phyloP scores from a whole-genome alignment of 441 rosid species.

The Metrosideros polymorpha region DNA sequence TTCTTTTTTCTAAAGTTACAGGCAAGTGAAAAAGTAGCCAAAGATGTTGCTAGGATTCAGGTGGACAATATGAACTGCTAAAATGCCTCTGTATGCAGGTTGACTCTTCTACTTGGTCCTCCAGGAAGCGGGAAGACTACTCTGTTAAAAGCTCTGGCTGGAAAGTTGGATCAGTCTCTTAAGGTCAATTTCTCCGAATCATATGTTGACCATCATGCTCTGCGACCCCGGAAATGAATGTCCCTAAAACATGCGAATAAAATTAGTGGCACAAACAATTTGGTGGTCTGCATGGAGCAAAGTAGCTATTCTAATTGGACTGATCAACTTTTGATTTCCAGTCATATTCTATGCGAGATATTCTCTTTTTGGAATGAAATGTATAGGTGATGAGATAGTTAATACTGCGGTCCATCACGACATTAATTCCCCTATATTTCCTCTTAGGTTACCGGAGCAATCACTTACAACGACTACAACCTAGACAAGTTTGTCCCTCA shows the following conservation, averaged over 20 bases:
- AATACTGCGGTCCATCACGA: neutral
- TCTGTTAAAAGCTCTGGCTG: conserved; percentile 1
- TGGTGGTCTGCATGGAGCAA: neutral
- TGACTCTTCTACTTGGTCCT: conserved; percentile 7
- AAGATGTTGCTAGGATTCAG: neutral
- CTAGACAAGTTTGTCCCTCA: neutral
- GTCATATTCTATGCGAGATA: neutral
- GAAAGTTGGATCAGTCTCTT: neutral
- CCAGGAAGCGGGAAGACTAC: conserved; percentile 7
- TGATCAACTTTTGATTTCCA: neutral
- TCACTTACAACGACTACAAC: neutral
- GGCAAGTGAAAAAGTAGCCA: neutral
- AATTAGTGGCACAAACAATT: neutral
- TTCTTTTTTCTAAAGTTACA: neutral
- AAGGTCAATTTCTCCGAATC: neutral
- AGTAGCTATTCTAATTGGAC: neutral
- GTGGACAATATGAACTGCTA: neutral
- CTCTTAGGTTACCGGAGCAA: neutral
- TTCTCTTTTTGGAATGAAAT: neutral
- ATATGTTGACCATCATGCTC: neutral
- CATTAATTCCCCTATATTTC: neutral
- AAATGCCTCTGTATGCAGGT: neutral
- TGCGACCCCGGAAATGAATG: neutral
- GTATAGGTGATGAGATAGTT: neutral
- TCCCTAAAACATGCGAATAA: neutral